Evolutionary conservation across 257 asterid species (phyloP).

Genomic region (Solanum medicagineum): DNA sequence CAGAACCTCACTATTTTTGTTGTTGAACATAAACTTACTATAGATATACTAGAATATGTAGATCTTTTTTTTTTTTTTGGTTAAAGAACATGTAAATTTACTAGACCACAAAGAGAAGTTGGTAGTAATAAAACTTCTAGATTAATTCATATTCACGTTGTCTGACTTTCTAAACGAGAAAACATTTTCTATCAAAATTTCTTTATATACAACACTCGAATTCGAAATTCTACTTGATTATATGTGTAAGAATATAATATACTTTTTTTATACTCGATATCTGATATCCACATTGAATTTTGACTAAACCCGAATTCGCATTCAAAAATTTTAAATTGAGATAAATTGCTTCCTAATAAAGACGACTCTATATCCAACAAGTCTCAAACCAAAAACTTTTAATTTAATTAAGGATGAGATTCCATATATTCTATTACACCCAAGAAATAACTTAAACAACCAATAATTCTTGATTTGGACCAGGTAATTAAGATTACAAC

Average conservation of each 20-base stretch:
- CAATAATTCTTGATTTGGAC: not conserved
- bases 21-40: no score
- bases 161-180: not conserved
- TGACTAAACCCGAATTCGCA: not conserved
- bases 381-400: not conserved
- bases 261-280: not conserved
- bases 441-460: not conserved
- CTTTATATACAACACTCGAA: not conserved
- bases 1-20: no score
- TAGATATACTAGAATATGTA: no score
- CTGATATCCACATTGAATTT: not conserved
- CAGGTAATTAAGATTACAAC: not conserved
- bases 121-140: no score
- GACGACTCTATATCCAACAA: not conserved
- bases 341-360: accelerated
- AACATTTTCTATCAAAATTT: not conserved
- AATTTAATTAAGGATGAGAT: not conserved
- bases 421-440: not conserved
- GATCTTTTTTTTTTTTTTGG: no score
- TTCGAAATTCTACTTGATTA: not conserved
- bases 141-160: not conserved
- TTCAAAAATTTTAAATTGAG: not conserved
- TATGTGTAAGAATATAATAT: not conserved
- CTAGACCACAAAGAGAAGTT: no score
- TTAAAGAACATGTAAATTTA: no score